Evolutionary conservation across 2,329 filamentous ascomycete genomes (phyloP), one percentile per base, ranked within the genome.

Genomic region (Fusarium sp.): DNA sequence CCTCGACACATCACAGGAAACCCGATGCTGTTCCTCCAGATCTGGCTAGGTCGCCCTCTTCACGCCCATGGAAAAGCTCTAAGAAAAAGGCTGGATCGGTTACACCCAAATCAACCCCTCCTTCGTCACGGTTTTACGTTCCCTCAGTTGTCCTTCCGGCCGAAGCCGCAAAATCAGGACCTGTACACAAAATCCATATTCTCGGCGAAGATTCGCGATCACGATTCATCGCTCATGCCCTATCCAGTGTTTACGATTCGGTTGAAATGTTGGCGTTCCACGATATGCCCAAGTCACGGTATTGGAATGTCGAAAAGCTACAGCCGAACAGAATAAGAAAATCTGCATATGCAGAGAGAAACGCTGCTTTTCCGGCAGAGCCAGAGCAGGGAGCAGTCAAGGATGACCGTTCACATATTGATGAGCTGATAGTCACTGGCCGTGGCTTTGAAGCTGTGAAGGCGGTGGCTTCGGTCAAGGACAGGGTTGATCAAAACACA

Each of bases 401-500:
- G 10, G 28, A 5, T 28, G 9, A 36, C 19, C 9, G 79, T 15
- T 80, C 81, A 22, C 82, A 80, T 19, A 95, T 96, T 51, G 83
- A 89, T 66, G 87, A 89, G 67, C 80, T 95, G 40, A 85, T 96
- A 39, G 81, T 95, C 19, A 86, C 88, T 2, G 87, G 86, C 24
- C 65, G 68, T 5, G 76, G 74, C 0, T 88, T 89, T 71, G 83
- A 89, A 22, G 74, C 76, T 1, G 78, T 83, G 10, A 73, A 81
- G 32, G 86, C 88, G 2, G 72, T 96, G 24, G 71, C 79, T 4
- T 77, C 81, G 0, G 79, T 95, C 51, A 84, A 82, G 51, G 83
- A 91, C 69, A 85, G 91, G 9, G 77, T 96, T n/a, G 82, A 85
- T 39, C 79, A 83, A 3, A 79, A 86, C 26, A 92, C 90, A 1